phyloP scores from a whole-genome alignment of 257 asterid species.

The Gentiana dahurica region DNA sequence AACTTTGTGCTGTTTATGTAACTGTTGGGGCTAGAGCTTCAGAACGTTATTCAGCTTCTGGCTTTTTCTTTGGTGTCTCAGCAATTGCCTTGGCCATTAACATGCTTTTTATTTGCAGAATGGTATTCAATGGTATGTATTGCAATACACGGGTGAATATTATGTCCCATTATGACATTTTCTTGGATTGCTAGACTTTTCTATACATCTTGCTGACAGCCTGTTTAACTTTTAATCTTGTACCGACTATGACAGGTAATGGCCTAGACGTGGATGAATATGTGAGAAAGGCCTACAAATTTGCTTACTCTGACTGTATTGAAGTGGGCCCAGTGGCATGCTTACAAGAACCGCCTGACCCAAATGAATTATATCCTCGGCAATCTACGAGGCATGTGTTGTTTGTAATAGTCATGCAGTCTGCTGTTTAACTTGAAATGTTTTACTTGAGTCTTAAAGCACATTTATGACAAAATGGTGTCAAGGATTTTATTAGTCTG shows the following conservation, averaged over 20 bases:
- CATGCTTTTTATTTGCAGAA: slow-evolving; percentile 98
- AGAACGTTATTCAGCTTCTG: slow-evolving; percentile 94
- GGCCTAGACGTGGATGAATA: slow-evolving; percentile 95
- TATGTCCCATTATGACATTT: not conserved
- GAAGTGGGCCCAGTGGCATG: slow-evolving; percentile 98
- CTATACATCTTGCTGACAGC: not conserved
- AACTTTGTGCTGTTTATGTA: slow-evolving; percentile 97
- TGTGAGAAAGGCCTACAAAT: slow-evolving; percentile 92
- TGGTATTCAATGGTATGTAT: slow-evolving; percentile 85
- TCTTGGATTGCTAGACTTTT: slow-evolving; percentile 8
- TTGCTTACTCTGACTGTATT: slow-evolving; percentile 93
- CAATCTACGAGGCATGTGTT: slow-evolving; percentile 71
- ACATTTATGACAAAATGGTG: too few species aligned
- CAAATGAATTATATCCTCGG: slow-evolving; percentile 90
- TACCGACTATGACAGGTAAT: slow-evolving; percentile 44
- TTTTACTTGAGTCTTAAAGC: too few species aligned
- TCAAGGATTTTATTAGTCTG: not conserved
- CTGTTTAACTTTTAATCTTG: not conserved
- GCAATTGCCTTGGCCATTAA: slow-evolving; percentile 96
- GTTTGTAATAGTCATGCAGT: slow-evolving; percentile 1
- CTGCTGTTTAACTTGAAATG: too few species aligned
- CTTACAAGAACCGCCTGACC: slow-evolving; percentile 97
- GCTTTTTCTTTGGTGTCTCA: slow-evolving; percentile 98
- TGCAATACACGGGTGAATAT: slow-evolving; percentile 1
- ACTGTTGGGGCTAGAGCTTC: slow-evolving; percentile 93